phyloP scores from a whole-genome alignment of 2,329 filamentous ascomycete species.

The Sordariomycetes sp. region DNA sequence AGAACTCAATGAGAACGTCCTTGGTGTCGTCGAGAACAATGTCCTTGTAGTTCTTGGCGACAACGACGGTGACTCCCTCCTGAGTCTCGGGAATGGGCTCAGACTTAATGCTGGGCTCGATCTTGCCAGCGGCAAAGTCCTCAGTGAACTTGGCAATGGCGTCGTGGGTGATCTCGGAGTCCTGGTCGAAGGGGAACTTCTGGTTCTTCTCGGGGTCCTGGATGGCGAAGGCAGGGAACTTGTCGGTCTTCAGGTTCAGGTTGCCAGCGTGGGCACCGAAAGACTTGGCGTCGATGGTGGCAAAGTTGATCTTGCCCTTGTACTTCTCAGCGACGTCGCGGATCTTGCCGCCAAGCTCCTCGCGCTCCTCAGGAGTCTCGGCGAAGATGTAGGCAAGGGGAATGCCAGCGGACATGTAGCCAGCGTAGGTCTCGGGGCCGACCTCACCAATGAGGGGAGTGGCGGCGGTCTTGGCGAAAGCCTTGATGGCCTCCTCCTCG shows the following conservation, averaged over 20 bases:
- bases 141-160: conserved; percentile 76
- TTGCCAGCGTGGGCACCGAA: conserved; percentile 94
- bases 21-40: conserved; percentile 88
- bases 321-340: conserved; percentile 84
- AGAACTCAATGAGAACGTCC: conserved; percentile 97
- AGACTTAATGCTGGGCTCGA: conserved; percentile 96
- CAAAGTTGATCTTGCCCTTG: conserved; percentile 94
- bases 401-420: conserved; percentile 87
- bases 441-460: conserved; percentile 93
- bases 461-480: conserved; percentile 75
- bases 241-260: conserved; percentile 91
- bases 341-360: conserved; percentile 64
- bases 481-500: conserved; percentile 67
- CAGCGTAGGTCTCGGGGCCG: conserved; percentile 90
- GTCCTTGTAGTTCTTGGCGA: conserved; percentile 89
- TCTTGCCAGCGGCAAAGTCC: conserved; percentile 75
- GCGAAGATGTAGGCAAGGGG: conserved; percentile 97
- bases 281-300: conserved; percentile 88
- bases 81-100: conserved; percentile 92
- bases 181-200: conserved; percentile 91
- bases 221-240: conserved; percentile 96
- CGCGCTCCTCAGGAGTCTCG: conserved; percentile 83
- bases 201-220: conserved; percentile 92
- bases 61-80: conserved; percentile 81
- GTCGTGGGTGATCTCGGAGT: conserved; percentile 63